Evolutionary conservation across 2,329 filamentous ascomycete species (phyloP), one percentile per base, ranked within the genome.

Genomic region (Dothiorella sarmentorum): DNA sequence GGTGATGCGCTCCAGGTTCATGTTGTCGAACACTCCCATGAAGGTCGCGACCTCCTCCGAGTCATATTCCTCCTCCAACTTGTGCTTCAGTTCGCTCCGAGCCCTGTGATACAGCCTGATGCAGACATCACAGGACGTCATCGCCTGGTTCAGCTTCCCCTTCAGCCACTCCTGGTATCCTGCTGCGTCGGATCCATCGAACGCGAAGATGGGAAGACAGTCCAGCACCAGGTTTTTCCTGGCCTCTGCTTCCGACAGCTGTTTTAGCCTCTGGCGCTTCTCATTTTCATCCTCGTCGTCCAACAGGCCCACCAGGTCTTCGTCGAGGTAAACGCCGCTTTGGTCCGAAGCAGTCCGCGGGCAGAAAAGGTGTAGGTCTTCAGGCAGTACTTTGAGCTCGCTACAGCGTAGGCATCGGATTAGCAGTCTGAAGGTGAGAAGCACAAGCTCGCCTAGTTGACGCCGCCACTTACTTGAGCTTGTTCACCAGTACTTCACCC

Each of bases 51-150:
- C 76, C 40, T 78, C 74, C 0, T 79, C 75, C 11, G 72, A 69
- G 33, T 76, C 73, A 61, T 76, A 80, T 29, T 75, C 66, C 64
- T 72, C 71, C 56, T 76, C 69, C 26, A 81, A 67, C 17, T 66
- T 67, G 15, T 68, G 66, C 44, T 69, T 72, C 65, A 80, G 71
- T 52, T 75, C 71, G 3, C 66, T 65, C 38, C 78, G 67, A 7
- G 72, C 71, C 49, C 76, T 73, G 64, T 81, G 76, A 59, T 76
- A 81, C 24, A 77, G 72, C 17, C 78, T 72, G 27, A 80, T 73
- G 65, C 79, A 81, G 62, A 80, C 73, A 61, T 80, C 78, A 63
- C 79, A 81, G 52, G 71, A 72, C 33, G 66, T 70, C 65, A 81
- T 73, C 61, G 78, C 74, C 13, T 62, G 63, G 44, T 71, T 66